phyloP scores from a whole-genome alignment of 352 stramenopile genomes.

The Phytophthora cryptogea region DNA sequence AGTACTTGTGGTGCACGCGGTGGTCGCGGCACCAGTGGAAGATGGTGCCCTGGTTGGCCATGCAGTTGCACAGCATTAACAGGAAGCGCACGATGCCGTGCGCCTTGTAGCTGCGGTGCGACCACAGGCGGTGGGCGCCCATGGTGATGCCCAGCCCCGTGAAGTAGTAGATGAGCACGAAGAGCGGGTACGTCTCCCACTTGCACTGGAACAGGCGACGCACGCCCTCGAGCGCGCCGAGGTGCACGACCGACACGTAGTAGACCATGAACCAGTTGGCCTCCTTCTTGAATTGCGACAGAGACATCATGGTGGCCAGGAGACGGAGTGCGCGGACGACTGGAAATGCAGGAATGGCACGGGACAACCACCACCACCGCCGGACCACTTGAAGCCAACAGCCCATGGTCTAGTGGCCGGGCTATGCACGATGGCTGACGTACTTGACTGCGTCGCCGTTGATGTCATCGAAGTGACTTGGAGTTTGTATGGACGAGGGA shows the following conservation, averaged over 20 bases:
- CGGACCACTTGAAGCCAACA: constrained; percentile 13
- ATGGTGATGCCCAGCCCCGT: constrained; percentile 97
- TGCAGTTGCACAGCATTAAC: constrained; percentile 97
- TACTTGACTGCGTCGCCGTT: constrained; percentile 34
- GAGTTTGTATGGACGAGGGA: constrained; percentile 21
- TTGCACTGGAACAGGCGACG: constrained; percentile 79
- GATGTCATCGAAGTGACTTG: constrained; percentile 40
- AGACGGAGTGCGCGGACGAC: constrained; percentile 13
- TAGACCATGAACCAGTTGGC: constrained; percentile 99
- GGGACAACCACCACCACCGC: constrained; percentile 13
- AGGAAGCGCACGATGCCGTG: constrained; percentile 90
- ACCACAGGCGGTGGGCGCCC: constrained; percentile 98
- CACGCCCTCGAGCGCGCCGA: constrained; percentile 88
- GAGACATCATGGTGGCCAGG: constrained; percentile 49
- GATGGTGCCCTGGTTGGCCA: constrained; percentile 98
- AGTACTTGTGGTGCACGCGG: constrained; percentile 99
- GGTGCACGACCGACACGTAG: constrained; percentile 96
- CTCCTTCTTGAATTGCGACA: constrained; percentile 75
- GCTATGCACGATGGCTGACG: constrained; percentile 34
- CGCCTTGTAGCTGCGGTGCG: constrained; percentile 96
- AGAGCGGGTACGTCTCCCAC: constrained; percentile 88
- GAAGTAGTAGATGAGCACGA: constrained; percentile 95
- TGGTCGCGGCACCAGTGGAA: constrained; percentile 99
- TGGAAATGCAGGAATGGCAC: constrained; percentile 38
- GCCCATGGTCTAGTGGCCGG: constrained; percentile 3